Evolutionary conservation across 176 grass and related monocot species (phyloP).

Genomic region (Bonia amplexicaulis): DNA sequence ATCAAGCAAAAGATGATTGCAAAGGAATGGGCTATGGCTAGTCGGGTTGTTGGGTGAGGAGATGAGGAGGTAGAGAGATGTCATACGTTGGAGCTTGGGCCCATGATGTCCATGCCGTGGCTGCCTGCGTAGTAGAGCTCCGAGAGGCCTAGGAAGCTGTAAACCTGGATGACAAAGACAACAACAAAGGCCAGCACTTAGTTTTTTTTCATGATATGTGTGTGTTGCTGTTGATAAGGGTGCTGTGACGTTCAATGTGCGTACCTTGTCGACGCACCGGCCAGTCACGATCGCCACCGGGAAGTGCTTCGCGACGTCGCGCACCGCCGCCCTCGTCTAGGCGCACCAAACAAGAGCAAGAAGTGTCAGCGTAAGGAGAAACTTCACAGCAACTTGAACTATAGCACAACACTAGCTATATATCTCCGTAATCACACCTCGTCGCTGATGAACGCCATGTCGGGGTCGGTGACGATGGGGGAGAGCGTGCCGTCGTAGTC

Average conservation of each 20-base stretch:
- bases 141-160: constrained; percentile 59
- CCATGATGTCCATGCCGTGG: constrained; percentile 99
- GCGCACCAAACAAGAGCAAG: background rate
- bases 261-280: constrained; percentile 78
- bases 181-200: background rate
- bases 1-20: constrained; percentile 10
- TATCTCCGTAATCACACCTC: constrained; percentile 27
- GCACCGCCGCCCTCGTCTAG: constrained; percentile 81
- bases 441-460: constrained; percentile 71
- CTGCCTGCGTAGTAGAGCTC: constrained; percentile 96
- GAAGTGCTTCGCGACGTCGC: constrained; percentile 57
- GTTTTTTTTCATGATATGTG: background rate
- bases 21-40: background rate
- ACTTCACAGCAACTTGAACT: background rate
- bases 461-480: constrained; percentile 86
- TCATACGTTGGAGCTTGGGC: constrained; percentile 55
- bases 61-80: background rate
- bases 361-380: background rate
- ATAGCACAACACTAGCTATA: background rate
- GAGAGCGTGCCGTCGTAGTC: constrained; percentile 99
- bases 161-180: constrained; percentile 32
- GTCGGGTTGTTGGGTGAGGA: background rate
- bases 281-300: constrained; percentile 83
- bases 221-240: background rate
- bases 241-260: background rate